Conservation (phyloP, 192 early-diverging fungal species). For the Thoreauomyces humboldtii region DNA sequence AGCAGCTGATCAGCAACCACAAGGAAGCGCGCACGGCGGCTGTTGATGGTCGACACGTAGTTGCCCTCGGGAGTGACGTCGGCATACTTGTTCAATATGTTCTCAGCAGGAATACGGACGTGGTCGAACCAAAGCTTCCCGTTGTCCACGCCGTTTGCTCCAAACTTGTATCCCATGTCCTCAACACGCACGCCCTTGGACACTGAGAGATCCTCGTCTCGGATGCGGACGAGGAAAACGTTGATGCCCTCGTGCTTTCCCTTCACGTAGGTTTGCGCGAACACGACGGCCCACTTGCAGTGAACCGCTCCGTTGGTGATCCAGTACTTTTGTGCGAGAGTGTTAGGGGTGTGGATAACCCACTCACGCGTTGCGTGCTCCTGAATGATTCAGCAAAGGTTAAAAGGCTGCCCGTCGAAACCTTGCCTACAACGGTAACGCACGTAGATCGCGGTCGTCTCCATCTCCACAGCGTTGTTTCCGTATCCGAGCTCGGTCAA, state of each 20-base stretch:
- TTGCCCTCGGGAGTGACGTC: conserved; percentile 56
- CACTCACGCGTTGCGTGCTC: conserved; percentile 61
- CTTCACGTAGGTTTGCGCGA: conserved; percentile 70
- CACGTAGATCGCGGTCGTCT: conserved; percentile 62
- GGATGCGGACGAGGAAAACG: conserved; percentile 70
- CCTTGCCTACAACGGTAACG: conserved; percentile 17
- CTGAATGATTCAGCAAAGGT: conserved; percentile 30
- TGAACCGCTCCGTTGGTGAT: conserved; percentile 76
- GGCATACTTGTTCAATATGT: conserved; percentile 66
- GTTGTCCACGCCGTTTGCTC: conserved; percentile 77
- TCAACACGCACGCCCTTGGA: conserved; percentile 66
- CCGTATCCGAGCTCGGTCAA: conserved; percentile 78
- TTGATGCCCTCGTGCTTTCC: conserved; percentile 75
- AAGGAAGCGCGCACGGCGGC: conserved; percentile 69
- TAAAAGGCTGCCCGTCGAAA: too few relatives aligned
- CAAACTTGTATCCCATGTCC: conserved; percentile 69
- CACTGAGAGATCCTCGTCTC: conserved; percentile 65
- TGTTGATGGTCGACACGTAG: conserved; percentile 52
- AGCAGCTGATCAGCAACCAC: conserved; percentile 75
- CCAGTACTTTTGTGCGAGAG: conserved; percentile 76
- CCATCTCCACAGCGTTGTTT: conserved; percentile 82
- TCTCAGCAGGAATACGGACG: conserved; percentile 60
- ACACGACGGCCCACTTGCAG: conserved; percentile 70
- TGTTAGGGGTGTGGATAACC: conserved; percentile 72
- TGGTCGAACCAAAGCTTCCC: conserved; percentile 61